Evolutionary conservation across 305 asterid species (phyloP).

Genomic region (Rubia tinctorum): DNA sequence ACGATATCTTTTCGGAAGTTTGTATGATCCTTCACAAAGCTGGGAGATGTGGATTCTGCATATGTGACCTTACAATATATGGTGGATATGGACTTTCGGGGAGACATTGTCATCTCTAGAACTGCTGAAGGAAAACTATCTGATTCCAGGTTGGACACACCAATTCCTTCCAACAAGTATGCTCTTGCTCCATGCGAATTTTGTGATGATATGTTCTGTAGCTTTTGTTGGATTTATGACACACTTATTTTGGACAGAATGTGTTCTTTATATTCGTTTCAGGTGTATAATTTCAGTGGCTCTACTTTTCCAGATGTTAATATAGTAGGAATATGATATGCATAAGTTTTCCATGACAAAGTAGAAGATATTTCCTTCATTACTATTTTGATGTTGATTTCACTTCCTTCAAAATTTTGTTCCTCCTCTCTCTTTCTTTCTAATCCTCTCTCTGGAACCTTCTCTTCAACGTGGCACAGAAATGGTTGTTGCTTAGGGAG

Average conservation of each 20-base stretch:
- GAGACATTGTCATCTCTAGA: slow-evolving; percentile 30
- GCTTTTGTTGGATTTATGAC: neutral
- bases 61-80: slow-evolving; percentile 60
- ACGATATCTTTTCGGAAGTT: slow-evolving; percentile 60
- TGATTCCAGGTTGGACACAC: slow-evolving; percentile 21
- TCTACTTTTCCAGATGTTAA: neutral
- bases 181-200: slow-evolving; percentile 22
- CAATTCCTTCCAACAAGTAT: slow-evolving; percentile 26
- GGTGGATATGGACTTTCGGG: slow-evolving; percentile 46
- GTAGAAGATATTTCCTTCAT: neutral
- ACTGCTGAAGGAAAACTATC: slow-evolving; percentile 50
- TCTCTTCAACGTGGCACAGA: neutral
- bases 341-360: neutral
- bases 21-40: slow-evolving; percentile 59
- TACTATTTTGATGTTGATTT: neutral
- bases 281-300: neutral
- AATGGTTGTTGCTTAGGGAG: slow-evolving; percentile 73
- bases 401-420: neutral
- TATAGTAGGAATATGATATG: neutral
- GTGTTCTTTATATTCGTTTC: neutral
- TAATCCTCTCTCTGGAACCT: neutral
- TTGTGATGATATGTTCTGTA: neutral
- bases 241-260: neutral
- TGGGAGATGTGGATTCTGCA: slow-evolving; percentile 83
- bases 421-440: neutral